phyloP scores from a whole-genome alignment of 257 asterid species.

The Solanum pinnatisectum region DNA sequence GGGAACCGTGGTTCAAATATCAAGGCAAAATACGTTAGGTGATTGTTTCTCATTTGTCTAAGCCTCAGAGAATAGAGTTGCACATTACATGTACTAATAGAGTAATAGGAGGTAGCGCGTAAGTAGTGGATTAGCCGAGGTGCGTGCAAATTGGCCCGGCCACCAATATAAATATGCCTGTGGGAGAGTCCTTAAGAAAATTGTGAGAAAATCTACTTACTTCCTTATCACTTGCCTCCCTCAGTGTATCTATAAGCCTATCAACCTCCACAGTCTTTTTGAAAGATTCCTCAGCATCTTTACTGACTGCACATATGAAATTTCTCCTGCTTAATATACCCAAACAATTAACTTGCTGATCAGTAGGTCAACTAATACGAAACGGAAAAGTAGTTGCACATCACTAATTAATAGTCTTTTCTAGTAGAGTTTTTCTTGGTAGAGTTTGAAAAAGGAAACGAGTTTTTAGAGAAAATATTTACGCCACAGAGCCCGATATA shows the following conservation, averaged over 20 bases:
- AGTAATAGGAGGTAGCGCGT: not conserved
- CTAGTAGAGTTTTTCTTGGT: not conserved
- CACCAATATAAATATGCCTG: not conserved
- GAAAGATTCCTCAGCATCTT: conserved; percentile 77
- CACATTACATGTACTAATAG: not conserved
- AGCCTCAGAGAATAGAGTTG: not conserved
- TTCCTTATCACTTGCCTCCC: conserved; percentile 76
- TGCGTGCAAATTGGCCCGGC: not conserved
- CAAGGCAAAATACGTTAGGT: not conserved
- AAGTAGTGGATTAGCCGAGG: not conserved
- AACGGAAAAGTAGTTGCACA: not conserved
- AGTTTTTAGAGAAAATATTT: not conserved
- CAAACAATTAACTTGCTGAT: conserved; percentile 33
- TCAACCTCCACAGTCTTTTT: conserved; percentile 82
- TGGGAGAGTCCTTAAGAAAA: not conserved
- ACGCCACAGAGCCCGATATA: not conserved
- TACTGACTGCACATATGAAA: conserved; percentile 63
- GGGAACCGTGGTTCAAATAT: not conserved
- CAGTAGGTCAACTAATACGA: conserved; percentile 19
- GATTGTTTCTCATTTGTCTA: not conserved
- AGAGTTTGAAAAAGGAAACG: no score
- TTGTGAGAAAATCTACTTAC: conserved; percentile 25
- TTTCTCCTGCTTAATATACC: conserved; percentile 65
- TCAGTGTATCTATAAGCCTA: conserved; percentile 70
- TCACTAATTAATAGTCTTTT: not conserved